These are phyloP conservation scores for Backusella liffmaniae DNA, from an alignment of 192 early-diverging fungal species.

Conservation along the genomic window DNA sequence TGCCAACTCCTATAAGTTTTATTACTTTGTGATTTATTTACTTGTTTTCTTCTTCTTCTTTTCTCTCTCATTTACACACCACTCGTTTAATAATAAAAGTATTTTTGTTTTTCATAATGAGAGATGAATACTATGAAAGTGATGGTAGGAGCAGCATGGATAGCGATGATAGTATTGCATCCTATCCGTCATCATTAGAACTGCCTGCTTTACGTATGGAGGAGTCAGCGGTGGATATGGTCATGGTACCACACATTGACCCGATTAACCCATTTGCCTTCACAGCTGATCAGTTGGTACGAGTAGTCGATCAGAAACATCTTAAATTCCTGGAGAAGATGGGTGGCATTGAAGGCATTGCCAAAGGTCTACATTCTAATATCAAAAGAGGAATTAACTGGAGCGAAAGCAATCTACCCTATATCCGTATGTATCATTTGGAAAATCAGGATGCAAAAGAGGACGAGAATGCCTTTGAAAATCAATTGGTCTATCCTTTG, in stretches of 20 bases:
- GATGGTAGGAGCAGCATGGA: background rate
- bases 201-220: background rate
- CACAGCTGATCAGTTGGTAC: constrained; percentile 42
- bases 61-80: background rate
- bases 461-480: background rate
- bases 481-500: background rate
- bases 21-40: background rate
- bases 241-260: constrained; percentile 28
- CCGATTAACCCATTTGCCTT: constrained; percentile 50
- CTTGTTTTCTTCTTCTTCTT: background rate
- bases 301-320: constrained; percentile 57
- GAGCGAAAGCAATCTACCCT: constrained; percentile 3
- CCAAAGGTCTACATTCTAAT: constrained; percentile 45
- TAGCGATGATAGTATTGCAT: background rate
- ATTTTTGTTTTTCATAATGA: background rate
- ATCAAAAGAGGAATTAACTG: constrained; percentile 13
- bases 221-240: background rate
- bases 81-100: background rate
- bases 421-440: background rate
- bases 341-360: constrained; percentile 49
- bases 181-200: background rate
- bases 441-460: background rate
- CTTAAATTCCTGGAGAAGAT: constrained; percentile 32
- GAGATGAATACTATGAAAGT: constrained; percentile 6
- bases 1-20: background rate